A percentile compares a stretch with the other conserved stretches of the same genome.
phyloP scores from a whole-genome alignment of 2,329 filamentous ascomycete species.

The Claviceps maximensis region DNA sequence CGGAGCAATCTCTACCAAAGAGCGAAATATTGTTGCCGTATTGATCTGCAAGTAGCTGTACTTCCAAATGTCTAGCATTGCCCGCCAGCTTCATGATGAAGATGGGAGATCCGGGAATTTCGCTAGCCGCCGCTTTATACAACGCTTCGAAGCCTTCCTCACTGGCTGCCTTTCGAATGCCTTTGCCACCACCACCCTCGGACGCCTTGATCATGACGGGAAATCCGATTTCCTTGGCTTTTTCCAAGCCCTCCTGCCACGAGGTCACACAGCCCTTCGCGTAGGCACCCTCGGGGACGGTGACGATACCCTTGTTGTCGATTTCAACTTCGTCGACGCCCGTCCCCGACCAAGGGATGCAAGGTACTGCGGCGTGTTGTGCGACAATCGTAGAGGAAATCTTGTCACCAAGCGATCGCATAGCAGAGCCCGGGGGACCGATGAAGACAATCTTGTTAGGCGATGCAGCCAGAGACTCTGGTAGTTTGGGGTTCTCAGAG shows the following conservation, averaged over 20 bases:
- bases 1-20: slow-evolving; percentile 96
- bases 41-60: slow-evolving; percentile 93
- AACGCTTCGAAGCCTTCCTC: slow-evolving; percentile 76
- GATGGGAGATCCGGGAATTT: slow-evolving; percentile 96
- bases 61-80: slow-evolving; percentile 91
- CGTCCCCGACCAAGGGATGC: slow-evolving; percentile 98
- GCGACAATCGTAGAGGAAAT: slow-evolving; percentile 99
- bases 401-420: slow-evolving; percentile 98
- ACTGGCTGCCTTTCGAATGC: slow-evolving; percentile 84
- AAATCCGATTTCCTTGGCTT: slow-evolving; percentile 86
- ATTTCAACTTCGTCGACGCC: slow-evolving; percentile 73
- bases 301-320: slow-evolving; percentile 77
- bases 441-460: slow-evolving; percentile 99
- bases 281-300: slow-evolving; percentile 76
- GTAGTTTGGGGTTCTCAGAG: slow-evolving; percentile 95
- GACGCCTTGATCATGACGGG: slow-evolving; percentile 99
- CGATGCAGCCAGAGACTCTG: slow-evolving; percentile 88
- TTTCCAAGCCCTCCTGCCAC: slow-evolving; percentile 77
- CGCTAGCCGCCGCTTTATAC: slow-evolving; percentile 91
- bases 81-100: slow-evolving; percentile 99
- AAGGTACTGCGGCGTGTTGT: slow-evolving; percentile 90
- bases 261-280: slow-evolving; percentile 81
- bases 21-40: slow-evolving; percentile 99
- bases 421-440: slow-evolving; percentile 90
- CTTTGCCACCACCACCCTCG: slow-evolving; percentile 96